Evolutionary conservation across 345 rosid genomes (phyloP), one percentile per base, ranked within the genome.

Genomic region (Nephelium lappaceum): DNA sequence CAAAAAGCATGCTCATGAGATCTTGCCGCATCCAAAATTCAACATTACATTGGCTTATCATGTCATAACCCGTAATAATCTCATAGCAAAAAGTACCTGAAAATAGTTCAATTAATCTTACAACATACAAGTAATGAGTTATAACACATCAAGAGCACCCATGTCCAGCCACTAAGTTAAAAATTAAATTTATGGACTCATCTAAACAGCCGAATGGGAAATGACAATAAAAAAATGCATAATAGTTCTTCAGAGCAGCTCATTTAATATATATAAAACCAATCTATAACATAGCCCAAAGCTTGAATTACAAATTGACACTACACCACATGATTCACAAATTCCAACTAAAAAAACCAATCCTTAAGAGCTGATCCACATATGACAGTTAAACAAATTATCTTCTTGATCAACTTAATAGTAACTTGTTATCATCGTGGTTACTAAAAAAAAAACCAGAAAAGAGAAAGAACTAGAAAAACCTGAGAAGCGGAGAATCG

Each of bases 401-500:
- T 25, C 74, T 55, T 31, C 27, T 71, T 36, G 47, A 6, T 43
- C 36, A 69, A 21, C 72, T 69, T 21, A 43, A 51, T 51, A 51
- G 57, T 49, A 49, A 12, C 58, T 25, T 53, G 36, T 38, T 51
- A 27, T 19, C 2, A 71, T 49, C 2, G 24, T 16, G 43, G 19
- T 53, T 31, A 71, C 24, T 19, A 5, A 6, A 27, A 7, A 9
- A 58, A 15, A 51, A 71, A 12, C 5, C 18, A 73, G 14, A 2
- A 38, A 65, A 79, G 23, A 41, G 23, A 18, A 67, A 66, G 24
- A 55, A 47, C 16, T 25, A 19, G 23, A 21, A 80, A 21, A 80
- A 82, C 87, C 89, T 84, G 81, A 23, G 85, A 84, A 74, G 85
- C 82, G 71, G 87, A 84, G 77, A 84, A 77, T 42, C 80, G 73